These are phyloP conservation scores for Ascochyta rabiei DNA, from an alignment of 2,329 filamentous ascomycete genomes.

Conservation along the genomic window DNA sequence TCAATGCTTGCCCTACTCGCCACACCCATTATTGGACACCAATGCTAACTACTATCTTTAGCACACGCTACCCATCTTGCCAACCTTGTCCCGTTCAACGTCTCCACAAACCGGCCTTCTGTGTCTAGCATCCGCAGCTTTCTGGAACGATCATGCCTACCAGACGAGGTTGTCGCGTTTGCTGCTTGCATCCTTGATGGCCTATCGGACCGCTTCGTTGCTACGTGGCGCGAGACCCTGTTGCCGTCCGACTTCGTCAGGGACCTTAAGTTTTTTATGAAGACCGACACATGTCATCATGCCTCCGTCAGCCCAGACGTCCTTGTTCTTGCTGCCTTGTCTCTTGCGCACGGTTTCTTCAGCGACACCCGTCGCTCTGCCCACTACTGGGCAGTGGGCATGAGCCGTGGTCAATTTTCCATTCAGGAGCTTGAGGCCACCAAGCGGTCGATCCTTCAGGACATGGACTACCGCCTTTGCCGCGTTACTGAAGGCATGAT, in stretches of 20 bases:
- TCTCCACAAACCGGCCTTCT: slow-evolving; percentile 36
- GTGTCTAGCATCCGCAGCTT: slow-evolving; percentile 34
- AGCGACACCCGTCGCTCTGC: slow-evolving; percentile 39
- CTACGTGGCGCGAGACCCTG: slow-evolving; percentile 37
- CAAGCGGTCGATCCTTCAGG: slow-evolving; percentile 41
- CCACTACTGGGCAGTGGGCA: slow-evolving; percentile 42
- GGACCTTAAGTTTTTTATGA: slow-evolving; percentile 21
- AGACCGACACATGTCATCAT: slow-evolving; percentile 22
- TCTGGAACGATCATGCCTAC: slow-evolving; percentile 40
- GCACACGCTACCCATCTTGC: slow-evolving; percentile 44
- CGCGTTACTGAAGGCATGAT: slow-evolving; percentile 44
- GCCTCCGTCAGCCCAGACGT: slow-evolving; percentile 38
- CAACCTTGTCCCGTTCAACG: slow-evolving; percentile 45
- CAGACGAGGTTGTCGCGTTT: slow-evolving; percentile 46
- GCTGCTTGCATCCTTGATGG: slow-evolving; percentile 48
- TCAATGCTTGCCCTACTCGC: slow-evolving; percentile 18
- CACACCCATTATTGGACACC: slow-evolving; percentile 18
- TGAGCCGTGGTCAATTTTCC: slow-evolving; percentile 32
- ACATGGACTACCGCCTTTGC: slow-evolving; percentile 48
- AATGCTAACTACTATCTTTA: slow-evolving; percentile 35
- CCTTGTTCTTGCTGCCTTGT: slow-evolving; percentile 44
- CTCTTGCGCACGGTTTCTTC: slow-evolving; percentile 45
- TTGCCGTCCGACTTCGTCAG: slow-evolving; percentile 23
- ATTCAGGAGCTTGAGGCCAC: slow-evolving; percentile 42
- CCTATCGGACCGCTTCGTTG: slow-evolving; percentile 41